phyloP scores from a whole-genome alignment of 805 yeast species.

The Teunomyces cretensis region DNA sequence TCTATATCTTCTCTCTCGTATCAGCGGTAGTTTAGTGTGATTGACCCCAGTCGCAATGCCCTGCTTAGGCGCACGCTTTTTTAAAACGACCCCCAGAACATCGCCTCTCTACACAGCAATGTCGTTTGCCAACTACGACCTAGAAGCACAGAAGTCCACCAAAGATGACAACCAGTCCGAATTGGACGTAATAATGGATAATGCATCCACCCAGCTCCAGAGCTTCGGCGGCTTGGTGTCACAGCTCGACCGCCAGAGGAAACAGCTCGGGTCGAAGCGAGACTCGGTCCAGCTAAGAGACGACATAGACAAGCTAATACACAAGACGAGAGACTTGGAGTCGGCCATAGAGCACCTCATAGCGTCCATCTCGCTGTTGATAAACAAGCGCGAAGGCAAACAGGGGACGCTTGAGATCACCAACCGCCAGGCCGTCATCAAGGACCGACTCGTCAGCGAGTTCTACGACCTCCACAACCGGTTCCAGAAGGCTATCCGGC shows the following conservation, averaged over 20 bases:
- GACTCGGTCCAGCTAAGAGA: constrained; percentile 42
- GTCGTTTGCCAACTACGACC: constrained; percentile 56
- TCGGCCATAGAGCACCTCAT: constrained; percentile 32
- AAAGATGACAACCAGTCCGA: constrained; percentile 15
- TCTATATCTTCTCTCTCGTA: too few species aligned
- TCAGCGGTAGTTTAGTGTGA: too few species aligned
- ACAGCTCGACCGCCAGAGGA: constrained; percentile 48
- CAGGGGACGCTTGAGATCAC: constrained; percentile 21
- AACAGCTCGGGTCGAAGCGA: constrained; percentile 52
- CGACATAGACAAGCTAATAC: constrained; percentile 31
- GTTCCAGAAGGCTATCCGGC: constrained; percentile 43
- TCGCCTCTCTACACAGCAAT: constrained; percentile 18
- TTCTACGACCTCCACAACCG: constrained; percentile 49
- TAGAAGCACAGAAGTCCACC: constrained; percentile 46
- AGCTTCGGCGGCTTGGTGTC: constrained; percentile 51
- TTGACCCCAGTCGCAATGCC: too few species aligned
- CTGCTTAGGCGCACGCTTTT: too few species aligned
- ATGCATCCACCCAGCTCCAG: constrained; percentile 42
- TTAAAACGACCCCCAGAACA: background rate
- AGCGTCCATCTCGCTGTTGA: constrained; percentile 23
- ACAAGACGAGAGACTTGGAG: constrained; percentile 32
- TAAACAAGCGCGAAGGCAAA: constrained; percentile 26
- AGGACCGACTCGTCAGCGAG: constrained; percentile 56
- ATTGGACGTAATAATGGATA: constrained; percentile 31
- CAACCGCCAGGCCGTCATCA: constrained; percentile 42